Percentiles rank a stretch among this genome's conserved stretches.
These are phyloP conservation scores for Platanus orientalis DNA, from an alignment of 164 flowering plant species.

Conservation along the genomic window DNA sequence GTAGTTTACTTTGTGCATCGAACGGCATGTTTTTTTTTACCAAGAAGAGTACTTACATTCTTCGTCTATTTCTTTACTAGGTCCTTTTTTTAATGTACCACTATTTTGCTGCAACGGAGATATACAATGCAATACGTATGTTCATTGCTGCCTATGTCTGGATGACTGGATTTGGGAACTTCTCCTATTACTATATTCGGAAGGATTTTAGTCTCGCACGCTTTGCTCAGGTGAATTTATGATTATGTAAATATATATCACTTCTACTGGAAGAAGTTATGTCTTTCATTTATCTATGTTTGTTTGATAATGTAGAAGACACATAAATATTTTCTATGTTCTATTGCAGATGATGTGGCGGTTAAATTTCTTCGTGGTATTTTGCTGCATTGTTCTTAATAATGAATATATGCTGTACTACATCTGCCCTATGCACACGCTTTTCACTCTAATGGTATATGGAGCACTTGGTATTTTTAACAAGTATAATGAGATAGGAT, in stretches of 20 bases:
- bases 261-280: background rate
- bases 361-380: conserved; percentile 86
- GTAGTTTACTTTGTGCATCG: conserved; percentile 28
- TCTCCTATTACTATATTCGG: conserved; percentile 89
- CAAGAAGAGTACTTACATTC: background rate
- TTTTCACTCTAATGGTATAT: conserved; percentile 94
- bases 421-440: conserved; percentile 98
- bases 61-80: conserved; percentile 28
- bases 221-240: conserved; percentile 74
- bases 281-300: background rate
- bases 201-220: conserved; percentile 92
- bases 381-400: conserved; percentile 84
- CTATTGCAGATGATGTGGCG: conserved; percentile 99
- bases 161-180: conserved; percentile 99
- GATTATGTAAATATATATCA: background rate
- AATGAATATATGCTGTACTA: conserved; percentile 93
- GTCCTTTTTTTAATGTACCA: conserved; percentile 95
- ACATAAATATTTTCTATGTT: background rate
- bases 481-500: conserved; percentile 77
- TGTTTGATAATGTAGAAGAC: background rate
- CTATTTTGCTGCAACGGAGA: conserved; percentile 96
- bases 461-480: conserved; percentile 86
- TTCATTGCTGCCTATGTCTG: conserved; percentile 99
- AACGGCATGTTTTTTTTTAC: background rate
- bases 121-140: conserved; percentile 92